Evolutionary conservation across 1,139 yeast genomes (phyloP).

Genomic region (Hansenula lynferdii): DNA sequence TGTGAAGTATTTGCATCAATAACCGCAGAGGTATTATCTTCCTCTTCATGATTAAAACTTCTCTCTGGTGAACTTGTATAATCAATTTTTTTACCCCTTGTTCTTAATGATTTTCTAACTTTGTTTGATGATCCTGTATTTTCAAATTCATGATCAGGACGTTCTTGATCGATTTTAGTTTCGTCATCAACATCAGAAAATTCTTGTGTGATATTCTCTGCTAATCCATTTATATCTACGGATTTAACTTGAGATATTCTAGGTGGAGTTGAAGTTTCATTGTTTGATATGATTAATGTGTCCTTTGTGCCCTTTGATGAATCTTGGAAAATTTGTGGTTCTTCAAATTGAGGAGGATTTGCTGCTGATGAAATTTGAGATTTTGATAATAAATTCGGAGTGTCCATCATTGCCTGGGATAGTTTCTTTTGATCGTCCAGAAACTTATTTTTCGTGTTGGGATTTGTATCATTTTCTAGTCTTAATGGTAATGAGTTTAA

Average conservation of each 20-base stretch:
- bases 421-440: background rate
- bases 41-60: background rate
- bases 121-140: background rate
- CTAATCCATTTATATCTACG: conserved; percentile 1
- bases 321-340: no score
- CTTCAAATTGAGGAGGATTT: no score
- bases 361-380: no score
- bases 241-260: no score
- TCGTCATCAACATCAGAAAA: conserved; percentile 23
- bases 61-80: background rate
- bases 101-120: background rate
- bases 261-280: no score
- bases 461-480: background rate
- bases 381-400: no score
- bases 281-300: no score
- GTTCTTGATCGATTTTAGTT: conserved; percentile 13
- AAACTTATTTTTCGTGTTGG: background rate
- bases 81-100: background rate
- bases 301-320: no score
- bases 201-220: conserved; percentile 19
- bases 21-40: background rate
- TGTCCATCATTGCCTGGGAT: background rate
- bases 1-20: background rate
- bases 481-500: background rate
- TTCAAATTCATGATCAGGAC: background rate